Evolutionary conservation across 2,329 filamentous ascomycete species (phyloP).

Genomic region (Epichloe brachyelytri): DNA sequence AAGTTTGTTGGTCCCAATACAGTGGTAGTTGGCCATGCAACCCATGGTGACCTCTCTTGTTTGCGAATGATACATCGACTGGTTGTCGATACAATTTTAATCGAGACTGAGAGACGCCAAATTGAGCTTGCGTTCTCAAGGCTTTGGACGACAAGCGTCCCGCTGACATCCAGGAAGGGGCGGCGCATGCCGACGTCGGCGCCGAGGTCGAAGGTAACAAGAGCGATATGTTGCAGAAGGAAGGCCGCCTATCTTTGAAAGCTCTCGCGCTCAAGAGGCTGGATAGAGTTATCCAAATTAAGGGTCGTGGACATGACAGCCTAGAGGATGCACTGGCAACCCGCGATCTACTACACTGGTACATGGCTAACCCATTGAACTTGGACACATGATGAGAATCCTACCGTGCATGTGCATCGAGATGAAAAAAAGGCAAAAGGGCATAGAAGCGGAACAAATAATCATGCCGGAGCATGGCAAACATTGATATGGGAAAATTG

Average conservation of each 20-base stretch:
- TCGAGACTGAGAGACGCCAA: conserved; percentile 15
- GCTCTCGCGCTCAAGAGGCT: conserved; percentile 23
- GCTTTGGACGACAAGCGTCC: background rate
- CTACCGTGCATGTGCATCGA: background rate
- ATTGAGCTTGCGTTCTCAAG: background rate
- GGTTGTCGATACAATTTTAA: conserved; percentile 32
- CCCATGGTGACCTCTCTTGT: conserved; percentile 26
- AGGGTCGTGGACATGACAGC: conserved; percentile 26
- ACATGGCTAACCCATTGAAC: conserved; percentile 10
- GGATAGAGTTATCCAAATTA: conserved; percentile 25
- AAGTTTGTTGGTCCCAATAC: conserved; percentile 31
- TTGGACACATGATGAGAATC: background rate
- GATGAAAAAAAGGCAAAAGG: background rate
- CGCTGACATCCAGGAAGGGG: conserved; percentile 4
- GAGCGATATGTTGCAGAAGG: background rate
- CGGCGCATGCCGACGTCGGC: background rate
- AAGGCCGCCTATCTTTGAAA: conserved; percentile 25
- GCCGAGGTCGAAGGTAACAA: background rate
- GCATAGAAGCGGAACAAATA: background rate
- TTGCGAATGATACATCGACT: conserved; percentile 34
- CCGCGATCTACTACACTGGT: conserved; percentile 28
- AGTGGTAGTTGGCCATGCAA: conserved; percentile 34
- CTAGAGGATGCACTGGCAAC: conserved; percentile 32
- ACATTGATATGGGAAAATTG: background rate
- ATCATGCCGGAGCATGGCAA: background rate